These are phyloP conservation scores for Stachybotrys chartarum DNA, from an alignment of 2,329 filamentous ascomycete species.

Conservation along the genomic window DNA sequence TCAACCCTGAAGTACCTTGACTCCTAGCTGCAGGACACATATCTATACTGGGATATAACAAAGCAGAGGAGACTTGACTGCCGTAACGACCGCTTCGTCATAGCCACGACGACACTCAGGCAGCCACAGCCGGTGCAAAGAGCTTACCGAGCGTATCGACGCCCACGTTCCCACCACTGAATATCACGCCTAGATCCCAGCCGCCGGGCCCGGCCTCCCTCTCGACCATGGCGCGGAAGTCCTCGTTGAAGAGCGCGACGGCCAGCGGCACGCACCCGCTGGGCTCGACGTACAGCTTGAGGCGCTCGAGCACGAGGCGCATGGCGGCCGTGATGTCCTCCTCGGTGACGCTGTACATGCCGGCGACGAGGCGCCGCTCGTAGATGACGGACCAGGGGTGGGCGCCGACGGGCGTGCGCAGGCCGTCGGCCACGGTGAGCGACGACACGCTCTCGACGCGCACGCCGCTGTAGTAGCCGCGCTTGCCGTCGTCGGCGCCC, in stretches of 20 bases:
- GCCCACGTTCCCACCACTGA: slow-evolving; percentile 54
- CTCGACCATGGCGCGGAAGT: slow-evolving; percentile 67
- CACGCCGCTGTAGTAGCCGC: slow-evolving; percentile 57
- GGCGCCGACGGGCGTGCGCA: slow-evolving; percentile 73
- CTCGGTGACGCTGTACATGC: slow-evolving; percentile 69
- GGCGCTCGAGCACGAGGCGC: slow-evolving; percentile 71
- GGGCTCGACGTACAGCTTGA: slow-evolving; percentile 89
- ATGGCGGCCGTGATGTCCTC: slow-evolving; percentile 74
- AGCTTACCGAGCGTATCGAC: slow-evolving; percentile 46
- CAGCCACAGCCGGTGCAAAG: slow-evolving; percentile 22
- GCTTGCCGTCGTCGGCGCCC: slow-evolving; percentile 74
- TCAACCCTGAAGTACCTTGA: too few relatives aligned
- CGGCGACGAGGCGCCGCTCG: slow-evolving; percentile 60
- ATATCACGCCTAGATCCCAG: slow-evolving; percentile 61
- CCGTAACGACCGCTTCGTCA: not conserved
- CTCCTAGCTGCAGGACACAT: too few relatives aligned
- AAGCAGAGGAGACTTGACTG: too few relatives aligned
- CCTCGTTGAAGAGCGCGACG: slow-evolving; percentile 76
- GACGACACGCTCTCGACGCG: slow-evolving; percentile 64
- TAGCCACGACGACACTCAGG: not conserved
- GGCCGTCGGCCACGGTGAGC: slow-evolving; percentile 80
- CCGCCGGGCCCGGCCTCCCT: slow-evolving; percentile 62
- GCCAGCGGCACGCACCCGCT: slow-evolving; percentile 80
- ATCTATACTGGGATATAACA: too few relatives aligned
- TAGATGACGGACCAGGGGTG: slow-evolving; percentile 74